Evolutionary conservation across 2,329 filamentous ascomycete genomes (phyloP).

Genomic region (Biscogniauxia sp.): DNA sequence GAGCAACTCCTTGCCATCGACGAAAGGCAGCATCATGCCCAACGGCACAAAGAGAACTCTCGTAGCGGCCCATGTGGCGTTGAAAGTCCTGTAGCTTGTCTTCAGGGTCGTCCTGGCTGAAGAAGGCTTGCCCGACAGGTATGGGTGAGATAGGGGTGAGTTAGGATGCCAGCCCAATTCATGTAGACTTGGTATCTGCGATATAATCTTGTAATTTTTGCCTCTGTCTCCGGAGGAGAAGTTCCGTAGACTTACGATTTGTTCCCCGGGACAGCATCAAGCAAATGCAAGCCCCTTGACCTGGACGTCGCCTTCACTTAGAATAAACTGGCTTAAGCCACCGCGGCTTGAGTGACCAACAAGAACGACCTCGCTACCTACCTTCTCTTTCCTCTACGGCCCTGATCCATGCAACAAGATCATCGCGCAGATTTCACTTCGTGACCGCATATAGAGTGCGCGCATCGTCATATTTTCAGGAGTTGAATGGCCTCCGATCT

Average conservation of each 20-base stretch:
- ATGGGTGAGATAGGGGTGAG: slow-evolving; percentile 50
- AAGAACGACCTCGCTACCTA: slow-evolving; percentile 37
- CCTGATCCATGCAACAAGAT: slow-evolving; percentile 42
- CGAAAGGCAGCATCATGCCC: slow-evolving; percentile 46
- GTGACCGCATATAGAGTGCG: slow-evolving; percentile 47
- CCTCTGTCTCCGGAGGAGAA: background rate
- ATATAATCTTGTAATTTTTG: slow-evolving; percentile 8
- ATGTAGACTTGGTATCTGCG: slow-evolving; percentile 38
- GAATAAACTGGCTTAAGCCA: slow-evolving; percentile 47
- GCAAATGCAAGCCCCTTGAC: slow-evolving; percentile 47
- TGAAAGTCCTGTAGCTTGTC: slow-evolving; percentile 42
- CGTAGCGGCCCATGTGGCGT: slow-evolving; percentile 44
- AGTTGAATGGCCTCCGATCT: too few species aligned
- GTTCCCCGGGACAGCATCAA: slow-evolving; percentile 47
- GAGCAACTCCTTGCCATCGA: slow-evolving; percentile 40
- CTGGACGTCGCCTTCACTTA: slow-evolving; percentile 39
- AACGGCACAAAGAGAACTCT: slow-evolving; percentile 52
- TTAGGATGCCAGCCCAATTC: slow-evolving; percentile 47
- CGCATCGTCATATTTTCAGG: background rate
- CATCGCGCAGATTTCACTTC: slow-evolving; percentile 40
- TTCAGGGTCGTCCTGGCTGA: slow-evolving; percentile 42
- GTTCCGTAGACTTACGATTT: slow-evolving; percentile 39
- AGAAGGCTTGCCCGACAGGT: slow-evolving; percentile 51
- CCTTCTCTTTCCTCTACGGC: slow-evolving; percentile 35
- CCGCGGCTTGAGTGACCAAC: slow-evolving; percentile 53